A percentile compares a stretch with the other conserved stretches of the same genome.
These are phyloP conservation scores for Elsinoe batatas DNA, from an alignment of 2,329 filamentous ascomycete genomes.

Conservation along the genomic window DNA sequence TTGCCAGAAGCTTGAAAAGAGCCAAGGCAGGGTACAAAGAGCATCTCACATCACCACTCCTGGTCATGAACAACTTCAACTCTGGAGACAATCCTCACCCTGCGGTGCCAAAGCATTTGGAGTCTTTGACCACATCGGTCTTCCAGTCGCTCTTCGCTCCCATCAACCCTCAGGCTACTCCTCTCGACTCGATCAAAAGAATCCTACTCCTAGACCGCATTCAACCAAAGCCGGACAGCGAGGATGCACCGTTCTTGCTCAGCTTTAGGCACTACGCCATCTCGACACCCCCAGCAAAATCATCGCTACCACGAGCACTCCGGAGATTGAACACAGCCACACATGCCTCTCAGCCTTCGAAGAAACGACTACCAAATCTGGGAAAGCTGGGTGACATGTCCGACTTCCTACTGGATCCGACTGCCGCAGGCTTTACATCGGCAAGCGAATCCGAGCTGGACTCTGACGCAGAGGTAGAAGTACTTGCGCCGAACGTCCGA, in stretches of 20 bases:
- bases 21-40: slow-evolving; percentile 71
- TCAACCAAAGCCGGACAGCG: slow-evolving; percentile 22
- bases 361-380: slow-evolving; percentile 62
- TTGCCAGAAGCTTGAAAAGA: slow-evolving; percentile 72
- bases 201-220: slow-evolving; percentile 87
- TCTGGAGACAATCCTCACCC: slow-evolving; percentile 44
- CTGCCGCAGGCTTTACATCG: slow-evolving; percentile 76
- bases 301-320: slow-evolving; percentile 63
- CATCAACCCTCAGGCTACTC: slow-evolving; percentile 84
- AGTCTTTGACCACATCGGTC: slow-evolving; percentile 82
- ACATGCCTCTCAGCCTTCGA: slow-evolving; percentile 53
- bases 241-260: slow-evolving; percentile 57
- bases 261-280: slow-evolving; percentile 93
- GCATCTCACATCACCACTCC: slow-evolving; percentile 73
- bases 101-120: slow-evolving; percentile 80
- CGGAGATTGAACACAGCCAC: slow-evolving; percentile 78
- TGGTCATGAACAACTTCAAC: slow-evolving; percentile 98
- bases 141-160: slow-evolving; percentile 95
- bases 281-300: slow-evolving; percentile 71
- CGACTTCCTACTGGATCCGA: slow-evolving; percentile 79
- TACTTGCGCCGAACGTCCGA: slow-evolving; percentile 51
- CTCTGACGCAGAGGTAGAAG: slow-evolving; percentile 90
- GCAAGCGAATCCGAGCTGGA: slow-evolving; percentile 89
- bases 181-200: slow-evolving; percentile 82
- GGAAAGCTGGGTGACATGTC: slow-evolving; percentile 86